A percentile compares a stretch with the other conserved stretches of the same genome.
phyloP scores from a whole-genome alignment of 306 rosid species.

The Nissolia schottii region DNA sequence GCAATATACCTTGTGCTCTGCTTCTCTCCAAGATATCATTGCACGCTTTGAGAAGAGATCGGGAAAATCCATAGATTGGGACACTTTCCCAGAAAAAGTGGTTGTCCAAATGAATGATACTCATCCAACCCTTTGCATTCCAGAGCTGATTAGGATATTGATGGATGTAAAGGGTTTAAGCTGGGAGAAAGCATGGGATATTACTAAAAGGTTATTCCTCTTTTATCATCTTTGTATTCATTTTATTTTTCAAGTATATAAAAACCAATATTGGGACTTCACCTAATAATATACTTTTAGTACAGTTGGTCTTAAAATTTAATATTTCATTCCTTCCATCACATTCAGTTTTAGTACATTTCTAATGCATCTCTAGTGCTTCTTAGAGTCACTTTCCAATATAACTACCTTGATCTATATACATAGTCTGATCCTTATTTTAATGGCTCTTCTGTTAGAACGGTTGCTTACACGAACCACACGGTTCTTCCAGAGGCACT shows the following conservation, averaged over 20 bases:
- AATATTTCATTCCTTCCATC: too few relatives aligned
- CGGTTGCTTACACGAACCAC: conserved; percentile 94
- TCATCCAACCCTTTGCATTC: conserved; percentile 94
- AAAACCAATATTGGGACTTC: neutral
- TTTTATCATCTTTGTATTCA: conserved; percentile 5
- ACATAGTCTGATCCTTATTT: conserved; percentile 10
- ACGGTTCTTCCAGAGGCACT: conserved; percentile 96
- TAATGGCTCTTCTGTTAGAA: conserved; percentile 42
- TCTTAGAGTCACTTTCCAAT: neutral
- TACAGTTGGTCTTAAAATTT: neutral
- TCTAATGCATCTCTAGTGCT: neutral
- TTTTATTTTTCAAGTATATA: neutral
- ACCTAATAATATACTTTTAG: neutral
- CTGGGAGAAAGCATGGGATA: conserved; percentile 79
- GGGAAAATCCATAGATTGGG: conserved; percentile 56
- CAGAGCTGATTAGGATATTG: conserved; percentile 73
- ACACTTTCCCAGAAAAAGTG: conserved; percentile 68
- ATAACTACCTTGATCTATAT: neutral
- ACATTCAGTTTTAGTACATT: too few relatives aligned
- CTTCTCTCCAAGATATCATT: conserved; percentile 85
- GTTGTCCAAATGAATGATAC: conserved; percentile 93
- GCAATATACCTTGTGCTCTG: conserved; percentile 82
- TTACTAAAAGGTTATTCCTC: conserved; percentile 63
- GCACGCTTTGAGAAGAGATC: conserved; percentile 74
- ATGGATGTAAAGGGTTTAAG: conserved; percentile 71